phyloP scores from a whole-genome alignment of 2,329 filamentous ascomycete species.

The Teratosphaeriaceae sp. region DNA sequence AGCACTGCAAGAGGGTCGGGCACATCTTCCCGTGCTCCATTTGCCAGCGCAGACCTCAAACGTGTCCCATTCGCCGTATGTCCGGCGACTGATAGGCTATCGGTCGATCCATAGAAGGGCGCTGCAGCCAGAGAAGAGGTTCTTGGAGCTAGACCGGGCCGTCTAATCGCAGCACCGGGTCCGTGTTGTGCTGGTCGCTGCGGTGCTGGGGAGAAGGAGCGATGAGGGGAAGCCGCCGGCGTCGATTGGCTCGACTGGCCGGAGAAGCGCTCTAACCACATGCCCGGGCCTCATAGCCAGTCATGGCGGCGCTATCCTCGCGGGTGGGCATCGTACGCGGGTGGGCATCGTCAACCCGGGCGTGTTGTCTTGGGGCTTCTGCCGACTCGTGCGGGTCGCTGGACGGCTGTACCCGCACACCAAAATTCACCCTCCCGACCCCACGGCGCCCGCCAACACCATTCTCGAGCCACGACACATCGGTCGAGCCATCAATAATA shows the following conservation, averaged over 20 bases:
- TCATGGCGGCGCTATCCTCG: no score
- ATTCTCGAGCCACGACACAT: no score
- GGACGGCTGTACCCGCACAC: no score
- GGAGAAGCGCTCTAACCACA: conserved; percentile 89
- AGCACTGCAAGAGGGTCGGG: conserved; percentile 68
- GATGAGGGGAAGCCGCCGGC: conserved; percentile 54
- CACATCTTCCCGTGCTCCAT: conserved; percentile 47
- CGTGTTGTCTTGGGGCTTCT: no score
- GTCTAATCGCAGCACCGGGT: conserved; percentile 57
- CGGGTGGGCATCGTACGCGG: no score
- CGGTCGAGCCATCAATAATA: no score
- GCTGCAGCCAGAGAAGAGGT: conserved; percentile 74
- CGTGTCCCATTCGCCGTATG: conserved; percentile 61
- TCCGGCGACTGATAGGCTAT: conserved; percentile 62
- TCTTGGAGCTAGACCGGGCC: conserved; percentile 61
- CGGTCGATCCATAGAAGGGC: conserved; percentile 65
- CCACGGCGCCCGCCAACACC: no score
- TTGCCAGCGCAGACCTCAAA: conserved; percentile 52
- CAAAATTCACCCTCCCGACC: no score
- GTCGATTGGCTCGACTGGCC: conserved; percentile 65
- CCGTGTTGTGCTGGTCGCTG: conserved; percentile 62
- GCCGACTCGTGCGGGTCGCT: no score
- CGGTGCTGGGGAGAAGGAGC: conserved; percentile 65
- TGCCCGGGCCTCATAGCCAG: conserved; percentile 35
- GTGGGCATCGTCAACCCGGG: no score